Evolutionary conservation across 2,329 filamentous ascomycete genomes (phyloP).

Genomic region (Mycosphaerella arachidis): DNA sequence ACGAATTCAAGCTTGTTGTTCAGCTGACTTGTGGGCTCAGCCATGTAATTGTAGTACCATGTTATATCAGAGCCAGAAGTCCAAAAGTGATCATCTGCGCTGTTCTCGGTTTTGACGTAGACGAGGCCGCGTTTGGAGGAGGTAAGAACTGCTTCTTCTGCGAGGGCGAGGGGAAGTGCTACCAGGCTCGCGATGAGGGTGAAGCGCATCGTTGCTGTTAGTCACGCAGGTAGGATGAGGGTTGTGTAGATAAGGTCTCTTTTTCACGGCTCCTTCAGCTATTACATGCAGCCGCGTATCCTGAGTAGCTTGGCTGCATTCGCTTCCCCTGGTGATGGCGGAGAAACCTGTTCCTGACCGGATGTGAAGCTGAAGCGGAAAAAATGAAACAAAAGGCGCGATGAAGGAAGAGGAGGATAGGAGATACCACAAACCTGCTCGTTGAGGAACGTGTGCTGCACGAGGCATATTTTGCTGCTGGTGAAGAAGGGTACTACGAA

Average conservation of each 20-base stretch:
- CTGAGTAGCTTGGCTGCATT: not conserved
- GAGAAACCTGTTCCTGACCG: not conserved
- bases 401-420: not conserved
- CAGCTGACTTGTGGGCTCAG: slow-evolving; percentile 42
- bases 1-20: slow-evolving; percentile 63
- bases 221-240: not conserved
- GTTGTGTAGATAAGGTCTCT: not conserved
- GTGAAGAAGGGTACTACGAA: not conserved
- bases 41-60: slow-evolving; percentile 82
- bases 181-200: slow-evolving; percentile 4
- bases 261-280: not conserved
- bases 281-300: slow-evolving; percentile 1
- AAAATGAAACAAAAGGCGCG: not conserved
- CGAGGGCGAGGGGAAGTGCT: slow-evolving; percentile 12
- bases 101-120: slow-evolving; percentile 56
- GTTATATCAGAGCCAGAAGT: slow-evolving; percentile 56
- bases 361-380: not conserved
- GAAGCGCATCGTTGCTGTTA: slow-evolving; percentile 9
- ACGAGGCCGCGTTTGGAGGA: slow-evolving; percentile 68
- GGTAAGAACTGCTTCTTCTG: slow-evolving; percentile 20
- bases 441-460: not conserved
- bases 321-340: not conserved
- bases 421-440: not conserved
- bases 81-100: slow-evolving; percentile 65
- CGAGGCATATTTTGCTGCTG: not conserved